A percentile compares a stretch with the other conserved stretches of the same genome.
Conservation (phyloP, 129 eudicot species). For the Artemisia tridentata region DNA sequence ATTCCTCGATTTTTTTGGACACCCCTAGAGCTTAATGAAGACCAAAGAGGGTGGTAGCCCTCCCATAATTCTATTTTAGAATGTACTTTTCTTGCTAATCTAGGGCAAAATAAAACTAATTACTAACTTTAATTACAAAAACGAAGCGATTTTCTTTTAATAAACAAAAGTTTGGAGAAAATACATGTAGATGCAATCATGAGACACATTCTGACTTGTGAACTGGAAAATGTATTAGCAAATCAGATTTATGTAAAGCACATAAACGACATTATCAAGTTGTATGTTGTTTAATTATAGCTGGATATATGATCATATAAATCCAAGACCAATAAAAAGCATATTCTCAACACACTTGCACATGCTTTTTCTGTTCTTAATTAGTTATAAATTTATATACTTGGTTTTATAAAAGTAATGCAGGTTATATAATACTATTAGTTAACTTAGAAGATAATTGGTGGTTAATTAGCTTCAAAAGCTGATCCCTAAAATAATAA, state of each 20-base stretch:
- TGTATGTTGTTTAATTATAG: conserved; percentile 26
- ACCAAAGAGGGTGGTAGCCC: too few species aligned
- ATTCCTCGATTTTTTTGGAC: too few species aligned
- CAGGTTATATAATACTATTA: neutral
- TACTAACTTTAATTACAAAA: too few species aligned
- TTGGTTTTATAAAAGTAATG: neutral
- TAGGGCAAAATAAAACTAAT: too few species aligned
- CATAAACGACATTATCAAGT: conserved; percentile 20
- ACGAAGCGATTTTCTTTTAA: neutral
- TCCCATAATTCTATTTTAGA: too few species aligned
- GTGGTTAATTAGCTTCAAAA: conserved; percentile 7
- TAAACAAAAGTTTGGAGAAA: neutral
- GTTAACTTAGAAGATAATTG: conserved; percentile 1
- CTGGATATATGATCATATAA: conserved; percentile 24
- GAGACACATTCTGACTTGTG: conserved; percentile 32
- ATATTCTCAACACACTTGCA: conserved; percentile 24
- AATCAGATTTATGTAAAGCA: conserved; percentile 17
- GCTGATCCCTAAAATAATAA: conserved; percentile 1
- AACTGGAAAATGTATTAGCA: conserved; percentile 30
- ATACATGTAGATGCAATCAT: conserved; percentile 12
- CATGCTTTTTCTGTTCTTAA: conserved; percentile 26
- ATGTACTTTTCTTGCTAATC: too few species aligned
- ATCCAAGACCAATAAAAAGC: conserved; percentile 6
- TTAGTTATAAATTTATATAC: neutral
- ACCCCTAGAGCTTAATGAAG: too few species aligned